Base-by-base conservation (phyloP, 1,284 basidiomycete genomes). In the Ustilago cynodontis region DNA sequence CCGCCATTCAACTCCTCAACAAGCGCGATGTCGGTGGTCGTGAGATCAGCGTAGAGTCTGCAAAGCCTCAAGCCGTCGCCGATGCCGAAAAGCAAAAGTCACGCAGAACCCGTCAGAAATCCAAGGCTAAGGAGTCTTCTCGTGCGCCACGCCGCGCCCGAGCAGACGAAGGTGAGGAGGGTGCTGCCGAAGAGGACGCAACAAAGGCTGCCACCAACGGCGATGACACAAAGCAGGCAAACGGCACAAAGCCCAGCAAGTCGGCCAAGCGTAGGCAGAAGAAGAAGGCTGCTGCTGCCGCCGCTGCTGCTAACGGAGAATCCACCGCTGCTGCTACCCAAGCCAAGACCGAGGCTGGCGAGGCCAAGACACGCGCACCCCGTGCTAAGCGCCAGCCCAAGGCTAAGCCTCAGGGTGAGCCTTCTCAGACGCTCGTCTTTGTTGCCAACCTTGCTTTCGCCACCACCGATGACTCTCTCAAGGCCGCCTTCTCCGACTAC, bases 11-110 rank as follows among this genome's bases (percentile, higher is more conserved):
- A 51, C 59, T 68, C 13, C 72, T 84, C 63, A 77, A 84, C 82
- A 82, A 84, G 71, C 72, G 75, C 31, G 78, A 82, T 28, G 69
- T 84, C 39, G 80, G 53, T n/a, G 82, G 82, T 47, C 79, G 82
- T 31, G 73, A 80, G 65, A 81, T 84, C 70, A 82, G 77, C 62
- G 80, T 84, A 54, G 79, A 84, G 66, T 67, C 69, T 31, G 80
- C 79, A 52, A 84, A 82, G 76, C 81, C 81, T 13, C 80, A 81
- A 53, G 58, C 64, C n/a, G 57, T 59, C 16, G 49, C 65, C 52
- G 72, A 64, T 41, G 78, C 63, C 14, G 71, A 67, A 16, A 75
- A 66, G 52, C 65, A 63, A 37, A 61, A 58, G 50, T 24, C 54
- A 3, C 70, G 64, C 60, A 72, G 56, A 33, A 26, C 37, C 11